Conservation (phyloP, 2,329 filamentous ascomycete genomes). For the Myriosclerotinia duriaeana region DNA sequence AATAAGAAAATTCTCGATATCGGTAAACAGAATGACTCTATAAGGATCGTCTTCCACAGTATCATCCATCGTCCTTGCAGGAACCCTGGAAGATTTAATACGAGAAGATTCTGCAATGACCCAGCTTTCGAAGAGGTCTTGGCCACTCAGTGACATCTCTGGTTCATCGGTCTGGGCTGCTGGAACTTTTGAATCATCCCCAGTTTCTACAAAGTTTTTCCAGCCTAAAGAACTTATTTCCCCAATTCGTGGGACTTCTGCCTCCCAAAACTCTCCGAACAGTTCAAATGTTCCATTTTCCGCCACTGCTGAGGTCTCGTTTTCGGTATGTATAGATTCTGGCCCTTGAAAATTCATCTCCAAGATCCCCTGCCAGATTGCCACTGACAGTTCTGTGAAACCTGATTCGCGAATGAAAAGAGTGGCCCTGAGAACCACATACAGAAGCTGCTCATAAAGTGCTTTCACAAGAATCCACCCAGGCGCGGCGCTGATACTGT, state of each 20-base stretch:
- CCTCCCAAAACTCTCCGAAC: slow-evolving; percentile 83
- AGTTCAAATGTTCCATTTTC: slow-evolving; percentile 34
- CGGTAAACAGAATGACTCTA: slow-evolving; percentile 75
- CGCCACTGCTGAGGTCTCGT: slow-evolving; percentile 23
- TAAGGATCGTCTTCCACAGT: slow-evolving; percentile 78
- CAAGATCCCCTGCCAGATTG: slow-evolving; percentile 78
- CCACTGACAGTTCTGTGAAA: slow-evolving; percentile 73
- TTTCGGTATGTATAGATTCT: not conserved
- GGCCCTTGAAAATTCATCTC: slow-evolving; percentile 69
- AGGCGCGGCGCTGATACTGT: slow-evolving; percentile 24
- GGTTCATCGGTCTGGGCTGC: slow-evolving; percentile 31
- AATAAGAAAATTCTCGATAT: slow-evolving; percentile 65
- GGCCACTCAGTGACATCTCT: slow-evolving; percentile 25
- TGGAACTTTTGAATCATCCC: slow-evolving; percentile 28
- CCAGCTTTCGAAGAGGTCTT: slow-evolving; percentile 48
- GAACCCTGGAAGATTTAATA: slow-evolving; percentile 52
- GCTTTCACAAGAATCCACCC: slow-evolving; percentile 21
- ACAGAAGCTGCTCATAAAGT: slow-evolving; percentile 51
- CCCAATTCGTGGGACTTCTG: slow-evolving; percentile 74
- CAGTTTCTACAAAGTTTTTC: slow-evolving; percentile 51
- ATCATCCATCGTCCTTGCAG: slow-evolving; percentile 73
- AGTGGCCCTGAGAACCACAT: slow-evolving; percentile 74
- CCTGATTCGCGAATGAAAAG: slow-evolving; percentile 73
- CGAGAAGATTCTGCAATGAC: slow-evolving; percentile 53
- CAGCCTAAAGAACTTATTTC: slow-evolving; percentile 72